Conservation (phyloP, 78 protist species). For the Dictyostelium firmibasis region DNA sequence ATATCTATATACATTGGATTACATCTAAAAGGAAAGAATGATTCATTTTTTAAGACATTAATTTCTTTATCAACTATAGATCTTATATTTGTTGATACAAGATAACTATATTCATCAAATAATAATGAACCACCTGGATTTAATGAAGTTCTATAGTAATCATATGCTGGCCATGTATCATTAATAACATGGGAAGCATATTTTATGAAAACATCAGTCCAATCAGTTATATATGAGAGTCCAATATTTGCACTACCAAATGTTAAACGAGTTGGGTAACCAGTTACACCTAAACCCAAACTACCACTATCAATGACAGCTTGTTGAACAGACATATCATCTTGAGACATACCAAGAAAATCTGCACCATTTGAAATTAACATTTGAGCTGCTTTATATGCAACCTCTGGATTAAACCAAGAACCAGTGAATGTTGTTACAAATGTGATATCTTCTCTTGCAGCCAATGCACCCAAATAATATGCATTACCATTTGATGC, state of each 20-base stretch:
- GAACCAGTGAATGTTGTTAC: neutral
- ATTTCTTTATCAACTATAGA: neutral
- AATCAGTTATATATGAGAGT: neutral
- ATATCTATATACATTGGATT: neutral
- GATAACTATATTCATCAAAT: conserved; percentile 7
- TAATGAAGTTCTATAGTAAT: neutral
- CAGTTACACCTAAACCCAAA: conserved; percentile 21
- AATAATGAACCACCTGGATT: neutral
- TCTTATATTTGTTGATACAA: neutral
- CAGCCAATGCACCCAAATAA: conserved; percentile 32
- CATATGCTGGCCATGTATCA: neutral
- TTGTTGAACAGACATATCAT: conserved; percentile 40
- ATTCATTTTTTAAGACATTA: neutral
- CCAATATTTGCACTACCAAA: conserved; percentile 8
- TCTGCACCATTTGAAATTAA: conserved; percentile 2
- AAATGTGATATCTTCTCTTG: neutral
- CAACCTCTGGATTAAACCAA: conserved; percentile 38
- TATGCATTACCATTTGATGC: neutral
- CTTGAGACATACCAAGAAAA: conserved; percentile 16
- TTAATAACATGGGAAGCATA: neutral
- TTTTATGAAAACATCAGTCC: neutral
- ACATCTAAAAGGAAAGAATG: neutral
- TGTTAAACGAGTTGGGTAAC: neutral
- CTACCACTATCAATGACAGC: neutral
- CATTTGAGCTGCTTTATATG: neutral